phyloP scores from a whole-genome alignment of 2,329 filamentous ascomycete genomes.

The Colletotrichum kahawae region DNA sequence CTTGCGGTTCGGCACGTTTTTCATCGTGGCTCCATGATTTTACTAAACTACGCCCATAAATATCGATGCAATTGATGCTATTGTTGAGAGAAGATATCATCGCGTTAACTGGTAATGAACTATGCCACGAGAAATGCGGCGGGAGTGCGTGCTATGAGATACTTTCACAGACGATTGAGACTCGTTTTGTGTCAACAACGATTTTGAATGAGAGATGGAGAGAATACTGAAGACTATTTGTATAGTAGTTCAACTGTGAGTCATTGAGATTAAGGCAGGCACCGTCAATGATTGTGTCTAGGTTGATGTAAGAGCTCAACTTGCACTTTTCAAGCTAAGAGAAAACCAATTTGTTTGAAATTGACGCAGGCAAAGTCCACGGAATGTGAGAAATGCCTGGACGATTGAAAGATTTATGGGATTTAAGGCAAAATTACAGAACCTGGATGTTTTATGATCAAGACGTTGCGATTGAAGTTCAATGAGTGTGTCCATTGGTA shows the following conservation, averaged over 20 bases:
- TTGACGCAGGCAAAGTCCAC: background rate
- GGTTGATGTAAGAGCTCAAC: background rate
- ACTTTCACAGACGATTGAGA: background rate
- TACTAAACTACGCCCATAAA: background rate
- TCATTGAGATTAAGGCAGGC: too few relatives aligned
- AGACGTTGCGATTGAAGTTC: background rate
- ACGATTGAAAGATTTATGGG: too few relatives aligned
- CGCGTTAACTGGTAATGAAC: background rate
- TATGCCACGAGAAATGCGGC: background rate
- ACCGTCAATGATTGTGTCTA: background rate
- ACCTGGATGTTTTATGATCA: background rate
- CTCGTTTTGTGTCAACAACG: background rate
- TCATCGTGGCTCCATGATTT: background rate
- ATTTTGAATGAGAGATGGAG: background rate
- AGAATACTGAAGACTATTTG: background rate
- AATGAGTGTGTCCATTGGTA: background rate
- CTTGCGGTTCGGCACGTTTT: background rate
- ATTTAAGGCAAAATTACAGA: background rate
- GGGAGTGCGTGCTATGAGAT: background rate
- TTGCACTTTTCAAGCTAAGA: background rate
- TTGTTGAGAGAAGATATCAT: background rate
- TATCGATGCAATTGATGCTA: too few relatives aligned
- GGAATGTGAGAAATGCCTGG: background rate
- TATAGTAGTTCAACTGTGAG: rapidly evolving
- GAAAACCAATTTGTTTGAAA: background rate